Evolutionary conservation across 2,329 filamentous ascomycete genomes (phyloP).

Genomic region (Microdochium paspali): DNA sequence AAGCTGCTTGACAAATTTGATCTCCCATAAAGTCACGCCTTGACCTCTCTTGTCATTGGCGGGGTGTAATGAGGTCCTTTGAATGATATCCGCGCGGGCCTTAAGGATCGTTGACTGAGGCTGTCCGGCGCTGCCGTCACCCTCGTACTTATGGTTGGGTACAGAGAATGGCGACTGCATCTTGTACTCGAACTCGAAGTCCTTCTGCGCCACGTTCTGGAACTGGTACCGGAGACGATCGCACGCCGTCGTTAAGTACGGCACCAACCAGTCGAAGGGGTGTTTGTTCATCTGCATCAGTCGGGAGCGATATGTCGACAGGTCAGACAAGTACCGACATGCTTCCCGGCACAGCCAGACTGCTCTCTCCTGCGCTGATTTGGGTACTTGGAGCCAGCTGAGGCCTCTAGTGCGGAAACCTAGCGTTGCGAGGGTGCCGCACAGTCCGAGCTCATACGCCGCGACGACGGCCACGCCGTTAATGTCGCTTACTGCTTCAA

Average conservation of each 20-base stretch:
- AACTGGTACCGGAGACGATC: slow-evolving; percentile 10
- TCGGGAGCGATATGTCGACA: slow-evolving; percentile 14
- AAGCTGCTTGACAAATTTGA: slow-evolving; percentile 18
- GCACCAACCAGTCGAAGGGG: slow-evolving; percentile 15
- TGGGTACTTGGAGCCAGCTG: background rate
- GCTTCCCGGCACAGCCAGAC: slow-evolving; percentile 15
- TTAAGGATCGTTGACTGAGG: background rate
- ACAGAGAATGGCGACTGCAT: background rate
- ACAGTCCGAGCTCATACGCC: slow-evolving; percentile 11
- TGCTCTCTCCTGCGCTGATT: slow-evolving; percentile 2
- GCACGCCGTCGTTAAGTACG: slow-evolving; percentile 9
- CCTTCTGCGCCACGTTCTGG: background rate
- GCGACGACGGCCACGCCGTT: slow-evolving; percentile 16
- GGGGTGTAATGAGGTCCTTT: background rate
- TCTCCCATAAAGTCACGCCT: slow-evolving; percentile 14
- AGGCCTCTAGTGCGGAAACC: background rate
- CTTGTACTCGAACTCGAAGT: slow-evolving; percentile 3
- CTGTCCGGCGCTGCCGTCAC: background rate
- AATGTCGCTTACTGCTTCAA: slow-evolving; percentile 18
- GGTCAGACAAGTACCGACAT: slow-evolving; percentile 13
- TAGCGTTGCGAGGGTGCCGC: slow-evolving; percentile 10
- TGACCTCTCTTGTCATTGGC: background rate
- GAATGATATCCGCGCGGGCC: slow-evolving; percentile 3
- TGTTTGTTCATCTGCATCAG: slow-evolving; percentile 14
- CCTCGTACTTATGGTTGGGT: too few relatives aligned